phyloP scores from a whole-genome alignment of 108 stramenopile genomes.

The Cyclotella atomus region DNA sequence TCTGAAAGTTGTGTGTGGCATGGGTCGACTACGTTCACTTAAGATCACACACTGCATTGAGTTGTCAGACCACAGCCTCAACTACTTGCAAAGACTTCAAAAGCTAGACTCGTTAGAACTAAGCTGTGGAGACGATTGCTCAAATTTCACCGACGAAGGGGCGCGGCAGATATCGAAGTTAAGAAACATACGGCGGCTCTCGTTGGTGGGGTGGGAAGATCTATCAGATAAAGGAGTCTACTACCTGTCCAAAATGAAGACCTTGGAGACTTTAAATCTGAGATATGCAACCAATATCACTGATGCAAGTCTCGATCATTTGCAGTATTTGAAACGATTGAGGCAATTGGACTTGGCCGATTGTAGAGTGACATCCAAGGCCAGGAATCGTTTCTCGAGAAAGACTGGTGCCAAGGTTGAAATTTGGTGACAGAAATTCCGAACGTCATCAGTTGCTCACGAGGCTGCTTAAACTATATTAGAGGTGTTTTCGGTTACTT shows the following conservation, averaged over 20 bases:
- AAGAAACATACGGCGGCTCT: slow-evolving; percentile 61
- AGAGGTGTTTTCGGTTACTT: too few relatives aligned
- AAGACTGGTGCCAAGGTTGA: slow-evolving; percentile 24
- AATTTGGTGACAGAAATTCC: slow-evolving; percentile 19
- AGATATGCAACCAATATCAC: slow-evolving; percentile 47
- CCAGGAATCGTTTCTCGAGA: slow-evolving; percentile 25
- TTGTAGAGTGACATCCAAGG: slow-evolving; percentile 45
- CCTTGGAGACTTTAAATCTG: slow-evolving; percentile 72
- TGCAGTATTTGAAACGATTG: slow-evolving; percentile 32
- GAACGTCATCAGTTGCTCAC: too few relatives aligned
- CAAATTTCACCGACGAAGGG: slow-evolving; percentile 75
- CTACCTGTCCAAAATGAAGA: slow-evolving; percentile 71
- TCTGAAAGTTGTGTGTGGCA: slow-evolving; percentile 40
- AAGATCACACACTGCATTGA: slow-evolving; percentile 40
- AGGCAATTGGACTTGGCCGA: slow-evolving; percentile 45
- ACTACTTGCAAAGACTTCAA: slow-evolving; percentile 39
- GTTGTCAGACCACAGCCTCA: slow-evolving; percentile 36
- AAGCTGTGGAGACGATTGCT: slow-evolving; percentile 64
- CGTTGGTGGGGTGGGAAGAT: slow-evolving; percentile 59
- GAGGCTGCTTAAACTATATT: too few relatives aligned
- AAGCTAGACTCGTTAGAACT: slow-evolving; percentile 61
- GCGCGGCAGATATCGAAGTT: slow-evolving; percentile 67
- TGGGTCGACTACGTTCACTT: slow-evolving; percentile 29
- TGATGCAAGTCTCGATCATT: slow-evolving; percentile 31
- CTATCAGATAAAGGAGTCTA: slow-evolving; percentile 71